Conservation (phyloP, 2,329 filamentous ascomycete species). For the Dactylellina haptotyla region DNA sequence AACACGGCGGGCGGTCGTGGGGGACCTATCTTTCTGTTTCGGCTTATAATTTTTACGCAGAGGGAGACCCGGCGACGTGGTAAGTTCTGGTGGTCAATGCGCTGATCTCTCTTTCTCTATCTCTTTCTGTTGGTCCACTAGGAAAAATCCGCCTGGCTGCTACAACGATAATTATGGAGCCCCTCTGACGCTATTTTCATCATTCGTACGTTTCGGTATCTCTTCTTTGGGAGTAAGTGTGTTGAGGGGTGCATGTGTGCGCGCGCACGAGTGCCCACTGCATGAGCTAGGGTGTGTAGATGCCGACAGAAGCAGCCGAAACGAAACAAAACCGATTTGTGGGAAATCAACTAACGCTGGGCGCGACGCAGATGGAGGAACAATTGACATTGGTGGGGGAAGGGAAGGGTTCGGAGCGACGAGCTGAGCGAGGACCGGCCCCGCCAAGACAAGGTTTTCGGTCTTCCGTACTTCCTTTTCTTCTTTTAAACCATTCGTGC, state of each 20-base stretch:
- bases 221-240: too few relatives aligned
- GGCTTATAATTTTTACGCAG: neutral
- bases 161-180: too few relatives aligned
- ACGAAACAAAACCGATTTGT: constrained; percentile 22
- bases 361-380: neutral
- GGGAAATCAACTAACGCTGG: constrained; percentile 1
- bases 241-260: too few relatives aligned
- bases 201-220: too few relatives aligned
- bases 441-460: too few relatives aligned
- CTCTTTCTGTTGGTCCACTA: too few relatives aligned
- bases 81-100: constrained; percentile 20
- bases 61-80: constrained; percentile 15
- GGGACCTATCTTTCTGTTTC: neutral
- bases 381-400: neutral
- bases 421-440: neutral
- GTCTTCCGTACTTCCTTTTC: too few relatives aligned
- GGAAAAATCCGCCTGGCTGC: neutral
- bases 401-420: neutral
- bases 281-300: neutral
- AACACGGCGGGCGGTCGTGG: neutral
- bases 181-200: too few relatives aligned
- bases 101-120: too few relatives aligned
- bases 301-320: constrained; percentile 52
- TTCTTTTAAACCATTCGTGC: too few relatives aligned
- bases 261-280: neutral